Evolutionary conservation across 1,139 yeast species (phyloP), one percentile per base, ranked within the genome.

Genomic region (Geotrichum citri-aurantii): DNA sequence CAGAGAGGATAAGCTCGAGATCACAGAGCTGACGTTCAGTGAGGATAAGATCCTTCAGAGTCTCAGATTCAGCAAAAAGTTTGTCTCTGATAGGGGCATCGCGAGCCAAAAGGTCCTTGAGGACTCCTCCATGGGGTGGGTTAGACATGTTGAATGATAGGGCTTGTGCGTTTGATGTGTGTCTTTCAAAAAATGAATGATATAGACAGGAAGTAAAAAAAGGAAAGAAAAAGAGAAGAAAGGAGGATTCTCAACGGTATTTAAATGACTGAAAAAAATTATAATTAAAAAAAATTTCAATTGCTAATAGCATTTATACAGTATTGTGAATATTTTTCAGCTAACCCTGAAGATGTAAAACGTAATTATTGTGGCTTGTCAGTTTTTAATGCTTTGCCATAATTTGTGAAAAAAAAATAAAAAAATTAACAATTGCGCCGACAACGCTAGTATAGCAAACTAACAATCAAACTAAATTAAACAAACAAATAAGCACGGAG

Each of bases 21-120:
- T 92, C 98, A 75, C 98, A 92, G 62, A 92, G 79, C 73, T 92
- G 98, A 73, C 98, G 86, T 64, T 85, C 93, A 27, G 95, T 86
- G 66, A 92, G 79, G 23, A 75, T 76, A 60, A 87, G 74, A 49
- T 82, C 76, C 37, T 81, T 78, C 59, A 86, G 79, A 8, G 79
- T 69, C 54, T 77, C 75, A 27, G 85, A 77, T 74, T 90, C 95
- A 42, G 77, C 69, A 55, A 85, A 69, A 56, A 92, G 79, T 58
- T 80, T 76, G 19, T 73, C 73, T 66, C 80, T 84, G 65, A 81
- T 82, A 27, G 82, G 73, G 50, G 84, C 82, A 73, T 92, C 98
- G 73, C 98, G 86, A 59, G 84, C 82, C 61, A 91, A 80, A 63
- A 92, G 81, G 73, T 92, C 98, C 76, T 91, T 87, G 66, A 92